Evolutionary conservation across 1,284 basidiomycete genomes (phyloP), one percentile per base, ranked within the genome.

Genomic region (Rhodotorula sp.): DNA sequence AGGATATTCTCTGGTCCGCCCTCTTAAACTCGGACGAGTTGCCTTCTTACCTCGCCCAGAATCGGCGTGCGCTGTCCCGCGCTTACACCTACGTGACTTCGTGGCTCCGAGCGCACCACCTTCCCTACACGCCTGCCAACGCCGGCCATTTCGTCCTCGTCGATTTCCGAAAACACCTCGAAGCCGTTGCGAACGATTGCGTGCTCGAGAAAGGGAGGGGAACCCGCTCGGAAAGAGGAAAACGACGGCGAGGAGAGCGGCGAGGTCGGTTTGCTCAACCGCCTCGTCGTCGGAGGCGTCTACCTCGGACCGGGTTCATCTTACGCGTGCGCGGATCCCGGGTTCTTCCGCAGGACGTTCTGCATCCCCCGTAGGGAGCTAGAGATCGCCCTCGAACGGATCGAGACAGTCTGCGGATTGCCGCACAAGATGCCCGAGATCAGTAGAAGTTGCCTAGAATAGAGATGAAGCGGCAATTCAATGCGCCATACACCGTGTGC

Each of bases 261-360:
- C 10, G 74, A 75, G 56, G 23, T 75, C 0, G 49, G 26, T 2
- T 56, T 75, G 26, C 64, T 77, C 34, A 69, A 68, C n/a, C 55
- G 61, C 23, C 45, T 77, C 18, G 70, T 79, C 4, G 72, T 74
- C 34, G 61, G 12, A 43, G 26, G 74, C 68, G 77, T 79, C 5
- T 79, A 72, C 52, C 28, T 77, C 21, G 73, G 70, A 3, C 77
- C 74, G 8, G 74, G 73, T 71, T 18, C 50, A 65, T 56, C 52
- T 52, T 38, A 77, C 62, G 62, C 62, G 12, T 57, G 50, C 21
- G n/a, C 66, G 15, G 50, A 55, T 5, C 64, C 66, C 1, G 78
- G 78, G 19, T 78, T 62, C 60, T 79, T 78, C 66, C 65, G 78
- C 34, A 60, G 78, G 31, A 78, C 77, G 2, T 78, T 78, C 49